phyloP scores from a whole-genome alignment of 805 yeast genomes.

The Starmerella bombicola region DNA sequence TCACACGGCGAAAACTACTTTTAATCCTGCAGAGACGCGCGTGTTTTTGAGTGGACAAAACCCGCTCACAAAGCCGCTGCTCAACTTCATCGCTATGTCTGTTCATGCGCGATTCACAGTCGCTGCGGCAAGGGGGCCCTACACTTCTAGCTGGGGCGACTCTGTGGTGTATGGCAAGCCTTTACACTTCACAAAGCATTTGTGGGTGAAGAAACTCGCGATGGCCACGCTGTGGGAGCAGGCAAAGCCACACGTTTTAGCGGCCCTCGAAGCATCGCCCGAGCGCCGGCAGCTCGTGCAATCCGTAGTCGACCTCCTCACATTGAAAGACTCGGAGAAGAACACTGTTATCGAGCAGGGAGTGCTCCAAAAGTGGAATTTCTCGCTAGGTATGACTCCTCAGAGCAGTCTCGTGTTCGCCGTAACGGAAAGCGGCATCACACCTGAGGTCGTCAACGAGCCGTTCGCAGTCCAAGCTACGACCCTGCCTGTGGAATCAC shows the following conservation, averaged over 20 bases:
- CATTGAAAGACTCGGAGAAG: conserved; percentile 33
- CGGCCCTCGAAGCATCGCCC: conserved; percentile 33
- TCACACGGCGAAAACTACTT: conserved; percentile 35
- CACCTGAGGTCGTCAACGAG: neutral
- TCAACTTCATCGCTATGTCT: conserved; percentile 54
- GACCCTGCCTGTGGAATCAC: no score
- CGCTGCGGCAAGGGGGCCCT: conserved; percentile 35
- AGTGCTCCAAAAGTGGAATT: conserved; percentile 66
- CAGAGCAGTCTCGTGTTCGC: neutral
- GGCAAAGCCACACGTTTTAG: conserved; percentile 5
- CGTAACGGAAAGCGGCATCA: neutral
- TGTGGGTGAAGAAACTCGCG: conserved; percentile 3
- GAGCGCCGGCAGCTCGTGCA: conserved; percentile 38
- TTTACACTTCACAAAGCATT: conserved; percentile 2
- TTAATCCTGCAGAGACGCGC: conserved; percentile 38
- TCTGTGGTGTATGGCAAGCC: conserved; percentile 45
- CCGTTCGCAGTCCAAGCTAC: neutral
- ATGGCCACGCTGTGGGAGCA: conserved; percentile 6
- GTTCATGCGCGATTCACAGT: conserved; percentile 61
- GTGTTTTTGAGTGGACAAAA: conserved; percentile 58
- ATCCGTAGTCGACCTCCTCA: conserved; percentile 48
- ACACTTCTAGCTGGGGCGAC: conserved; percentile 59
- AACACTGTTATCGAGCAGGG: conserved; percentile 30
- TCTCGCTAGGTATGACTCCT: conserved; percentile 42
- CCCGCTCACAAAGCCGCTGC: conserved; percentile 54